Base-by-base conservation (phyloP, 441 rosid genomes). In the Omphalea diandra region DNA sequence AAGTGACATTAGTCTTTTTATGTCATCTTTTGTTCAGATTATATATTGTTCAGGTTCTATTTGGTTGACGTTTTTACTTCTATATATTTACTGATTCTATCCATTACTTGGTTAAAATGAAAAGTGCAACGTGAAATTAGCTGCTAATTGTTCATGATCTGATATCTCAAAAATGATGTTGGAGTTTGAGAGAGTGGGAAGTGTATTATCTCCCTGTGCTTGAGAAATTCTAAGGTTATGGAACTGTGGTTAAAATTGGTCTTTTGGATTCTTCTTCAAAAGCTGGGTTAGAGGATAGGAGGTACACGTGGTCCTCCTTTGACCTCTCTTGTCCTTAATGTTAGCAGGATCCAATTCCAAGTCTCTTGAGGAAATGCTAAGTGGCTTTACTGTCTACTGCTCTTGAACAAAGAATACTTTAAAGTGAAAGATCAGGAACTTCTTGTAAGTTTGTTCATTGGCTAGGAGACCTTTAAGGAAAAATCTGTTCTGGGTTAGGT, bases 21-120 rank as follows among this genome's bases (percentile, higher is more conserved):
- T n/a, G n/a, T n/a, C n/a, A n/a, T n/a, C n/a, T n/a, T n/a, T 62
- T 46, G 70, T 24, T 52, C 59, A 38, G n/a, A 65, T 73, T 58
- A 14, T 52, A 56, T 36, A 43, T 64, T 71, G 67, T 68, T 27
- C 61, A 63, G 26, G 17, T 69, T 61, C 57, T 72, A 14, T 50
- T 12, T 50, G 59, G 38, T 52, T 36, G 49, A 61, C 15, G 6
- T 67, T 49, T 7, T 35, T 9, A n/a, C n/a, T 65, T 27, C 56
- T 53, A 18, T 49, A 17, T 40, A n/a, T 14, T 57, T n/a, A n/a
- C n/a, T n/a, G n/a, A n/a, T n/a, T n/a, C n/a, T n/a, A n/a, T n/a
- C n/a, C n/a, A n/a, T n/a, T n/a, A n/a, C n/a, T n/a, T n/a, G n/a
- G n/a, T n/a, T n/a, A n/a, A n/a, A n/a, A n/a, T n/a, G n/a, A n/a